A percentile compares a stretch with the other conserved stretches of the same genome.
Evolutionary conservation across 805 yeast species (phyloP).

Genomic region (Sporopachydermia lactativora): DNA sequence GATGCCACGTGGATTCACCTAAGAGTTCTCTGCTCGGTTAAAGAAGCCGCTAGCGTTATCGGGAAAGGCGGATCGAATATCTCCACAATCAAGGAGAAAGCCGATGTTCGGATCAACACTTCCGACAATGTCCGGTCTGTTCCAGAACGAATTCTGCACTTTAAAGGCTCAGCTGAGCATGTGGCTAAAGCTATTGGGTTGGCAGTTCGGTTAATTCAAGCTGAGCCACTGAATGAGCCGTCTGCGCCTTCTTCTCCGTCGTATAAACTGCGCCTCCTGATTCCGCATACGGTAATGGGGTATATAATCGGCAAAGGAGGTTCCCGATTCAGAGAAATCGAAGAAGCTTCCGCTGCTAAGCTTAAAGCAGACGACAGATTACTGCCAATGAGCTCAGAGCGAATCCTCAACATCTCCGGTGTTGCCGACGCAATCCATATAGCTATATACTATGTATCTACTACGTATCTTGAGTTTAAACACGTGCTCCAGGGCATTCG

Average conservation of each 20-base stretch:
- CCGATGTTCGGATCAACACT: conserved; percentile 53
- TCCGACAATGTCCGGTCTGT: conserved; percentile 59
- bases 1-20: conserved; percentile 53
- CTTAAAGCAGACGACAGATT: conserved; percentile 60
- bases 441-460: conserved; percentile 62
- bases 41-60: conserved; percentile 61
- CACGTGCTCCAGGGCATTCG: conserved; percentile 38
- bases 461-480: conserved; percentile 48
- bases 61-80: conserved; percentile 75
- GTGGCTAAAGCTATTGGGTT: conserved; percentile 76
- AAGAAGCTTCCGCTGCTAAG: conserved; percentile 66
- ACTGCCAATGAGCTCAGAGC: conserved; percentile 64
- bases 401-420: conserved; percentile 56
- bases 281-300: conserved; percentile 74
- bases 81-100: conserved; percentile 43
- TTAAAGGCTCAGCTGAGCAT: conserved; percentile 60
- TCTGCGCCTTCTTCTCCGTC: conserved; percentile 40
- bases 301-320: conserved; percentile 72
- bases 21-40: conserved; percentile 62
- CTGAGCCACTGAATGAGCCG: conserved; percentile 52
- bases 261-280: conserved; percentile 42
- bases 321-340: conserved; percentile 61
- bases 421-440: conserved; percentile 82
- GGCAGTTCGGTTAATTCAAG: conserved; percentile 48
- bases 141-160: conserved; percentile 61